Conservation (phyloP, 371 early-diverging fungal genomes). For the Apophysomyces trapeziformis region DNA sequence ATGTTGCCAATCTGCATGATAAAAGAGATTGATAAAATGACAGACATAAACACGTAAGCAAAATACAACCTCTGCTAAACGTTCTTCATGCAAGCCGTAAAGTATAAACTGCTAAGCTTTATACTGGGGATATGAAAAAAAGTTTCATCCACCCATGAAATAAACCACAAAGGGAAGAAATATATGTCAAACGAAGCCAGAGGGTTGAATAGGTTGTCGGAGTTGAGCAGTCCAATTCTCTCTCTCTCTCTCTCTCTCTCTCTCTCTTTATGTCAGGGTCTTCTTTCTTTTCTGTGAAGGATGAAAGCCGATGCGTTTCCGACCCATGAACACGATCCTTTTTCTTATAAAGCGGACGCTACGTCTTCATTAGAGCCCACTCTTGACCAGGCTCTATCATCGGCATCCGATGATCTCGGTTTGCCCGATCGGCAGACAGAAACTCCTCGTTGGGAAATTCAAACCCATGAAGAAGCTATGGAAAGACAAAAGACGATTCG, state of each 20-base stretch:
- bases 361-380: neutral
- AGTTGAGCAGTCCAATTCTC: neutral
- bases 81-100: too few relatives aligned
- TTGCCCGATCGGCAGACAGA: neutral
- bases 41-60: too few relatives aligned
- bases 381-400: too few relatives aligned
- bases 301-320: neutral
- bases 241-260: neutral
- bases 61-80: too few relatives aligned
- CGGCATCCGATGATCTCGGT: neutral
- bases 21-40: too few relatives aligned
- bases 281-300: too few relatives aligned
- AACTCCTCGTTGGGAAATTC: conserved; percentile 8
- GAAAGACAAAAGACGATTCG: conserved; percentile 6
- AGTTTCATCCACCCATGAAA: neutral
- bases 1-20: too few relatives aligned
- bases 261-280: too few relatives aligned
- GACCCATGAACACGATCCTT: neutral
- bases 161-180: neutral
- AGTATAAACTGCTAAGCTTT: too few relatives aligned
- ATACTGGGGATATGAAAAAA: too few relatives aligned
- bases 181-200: neutral
- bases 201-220: neutral
- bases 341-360: neutral
- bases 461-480: conserved; percentile 11